Evolutionary conservation across 176 grass and related monocot species (phyloP), one percentile per base, ranked within the genome.

Genomic region (Cenchrus fungigraminus): DNA sequence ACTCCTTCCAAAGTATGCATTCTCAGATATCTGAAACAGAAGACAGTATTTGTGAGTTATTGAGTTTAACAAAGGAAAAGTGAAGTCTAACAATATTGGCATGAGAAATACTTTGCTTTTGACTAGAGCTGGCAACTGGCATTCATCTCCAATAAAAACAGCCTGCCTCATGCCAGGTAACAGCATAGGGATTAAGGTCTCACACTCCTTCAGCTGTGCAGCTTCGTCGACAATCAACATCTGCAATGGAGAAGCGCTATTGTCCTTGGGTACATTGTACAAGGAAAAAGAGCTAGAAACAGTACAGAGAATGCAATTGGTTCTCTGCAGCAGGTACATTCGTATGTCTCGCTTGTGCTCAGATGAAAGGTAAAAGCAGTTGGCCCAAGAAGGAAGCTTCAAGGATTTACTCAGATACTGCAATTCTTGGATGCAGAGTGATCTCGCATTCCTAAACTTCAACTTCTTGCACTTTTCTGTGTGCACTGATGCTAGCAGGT

Each of bases 121-220:
- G 2, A 94, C 92, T 10, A 83, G 54, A 73, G 88, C 73, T 66
- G 91, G 88, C 46, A 94, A 68, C 31, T 94, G 92, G 52, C 69
- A 88, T 42, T 91, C 92, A 4, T 94, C 88, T 28, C 92, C 91
- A 3, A 94, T 88, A 45, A 94, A 84, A 80, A 94, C 46, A 46
- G 61, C 88, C 46, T 86, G 86, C 12, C 34, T 86, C 71, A 91
- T 66, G 17, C 79, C 60, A 52, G 58, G 32, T 4, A 94, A 62
- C 29, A 65, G 72, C 57, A 94, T 64, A 25, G 91, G 91, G 19
- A 94, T 88, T 61, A 94, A 83, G 6, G 82, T 78, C 85, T 94
- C 91, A 12, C 92, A 94, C 17, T 91, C 92, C 72, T 88, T 94
- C 5, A 94, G 64, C 58, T 94, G 92, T 17, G 87, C 92, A 79